Conservation (phyloP, 176 grass and related monocot genomes). For the barley (Hordeum vulgare) region DNA sequence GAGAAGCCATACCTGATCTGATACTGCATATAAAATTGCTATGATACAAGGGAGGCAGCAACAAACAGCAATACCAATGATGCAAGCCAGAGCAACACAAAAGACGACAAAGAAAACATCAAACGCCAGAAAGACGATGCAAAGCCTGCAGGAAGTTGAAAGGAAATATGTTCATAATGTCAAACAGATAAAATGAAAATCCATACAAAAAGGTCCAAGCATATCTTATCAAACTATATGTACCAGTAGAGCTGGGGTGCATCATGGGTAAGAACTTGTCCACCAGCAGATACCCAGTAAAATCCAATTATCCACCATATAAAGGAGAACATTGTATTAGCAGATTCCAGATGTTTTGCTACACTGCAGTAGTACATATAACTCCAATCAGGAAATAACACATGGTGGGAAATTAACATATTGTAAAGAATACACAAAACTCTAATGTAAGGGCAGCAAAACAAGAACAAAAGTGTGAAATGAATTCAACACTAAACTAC, state of each 20-base stretch:
- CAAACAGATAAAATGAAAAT: background rate
- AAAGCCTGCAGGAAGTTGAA: slow-evolving; percentile 37
- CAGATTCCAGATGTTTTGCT: slow-evolving; percentile 51
- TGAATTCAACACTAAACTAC: background rate
- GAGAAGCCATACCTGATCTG: slow-evolving; percentile 44
- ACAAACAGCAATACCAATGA: slow-evolving; percentile 73
- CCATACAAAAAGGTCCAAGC: background rate
- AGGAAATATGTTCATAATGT: background rate
- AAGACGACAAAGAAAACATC: slow-evolving; percentile 77
- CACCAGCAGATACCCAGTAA: slow-evolving; percentile 56
- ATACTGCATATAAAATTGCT: slow-evolving; percentile 65
- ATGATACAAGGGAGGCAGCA: slow-evolving; percentile 87
- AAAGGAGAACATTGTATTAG: slow-evolving; percentile 55
- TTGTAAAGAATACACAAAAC: background rate
- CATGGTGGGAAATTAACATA: background rate
- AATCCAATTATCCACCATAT: slow-evolving; percentile 69
- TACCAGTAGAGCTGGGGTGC: slow-evolving; percentile 62
- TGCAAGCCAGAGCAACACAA: slow-evolving; percentile 68
- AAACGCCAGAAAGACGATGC: slow-evolving; percentile 72
- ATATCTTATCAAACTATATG: slow-evolving; percentile 11
- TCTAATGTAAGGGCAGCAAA: background rate
- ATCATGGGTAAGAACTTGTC: slow-evolving; percentile 35
- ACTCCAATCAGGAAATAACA: background rate
- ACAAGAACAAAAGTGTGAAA: background rate
- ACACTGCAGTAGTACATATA: slow-evolving; percentile 21